These are phyloP conservation scores for Phanerochaete sordida DNA, from an alignment of 768 basidiomycete genomes.

Conservation along the genomic window DNA sequence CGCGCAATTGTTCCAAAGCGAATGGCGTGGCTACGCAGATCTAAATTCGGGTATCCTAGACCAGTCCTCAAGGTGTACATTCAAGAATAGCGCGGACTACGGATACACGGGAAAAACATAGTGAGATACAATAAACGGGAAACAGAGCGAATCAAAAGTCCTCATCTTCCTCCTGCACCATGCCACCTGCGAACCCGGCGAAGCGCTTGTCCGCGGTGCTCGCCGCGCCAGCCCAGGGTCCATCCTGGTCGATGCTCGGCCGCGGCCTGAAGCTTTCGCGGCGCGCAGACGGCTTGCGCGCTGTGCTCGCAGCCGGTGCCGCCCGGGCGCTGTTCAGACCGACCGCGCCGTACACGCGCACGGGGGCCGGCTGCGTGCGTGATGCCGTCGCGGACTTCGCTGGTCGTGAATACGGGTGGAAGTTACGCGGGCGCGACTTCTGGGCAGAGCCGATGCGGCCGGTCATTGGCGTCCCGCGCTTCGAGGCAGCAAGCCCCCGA, in stretches of 20 bases:
- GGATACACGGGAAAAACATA: neutral
- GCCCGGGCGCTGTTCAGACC: conserved; percentile 1
- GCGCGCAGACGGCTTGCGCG: conserved; percentile 44
- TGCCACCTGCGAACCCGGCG: conserved; percentile 26
- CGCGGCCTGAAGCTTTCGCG: conserved; percentile 85
- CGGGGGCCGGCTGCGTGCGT: conserved; percentile 14
- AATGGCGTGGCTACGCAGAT: neutral
- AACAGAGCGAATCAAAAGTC: conserved; percentile 17
- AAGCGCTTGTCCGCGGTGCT: conserved; percentile 17
- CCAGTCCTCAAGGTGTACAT: neutral
- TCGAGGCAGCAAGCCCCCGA: neutral
- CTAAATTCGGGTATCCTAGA: neutral
- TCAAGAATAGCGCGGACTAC: neutral
- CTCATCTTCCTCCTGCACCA: conserved; percentile 30
- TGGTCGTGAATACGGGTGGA: conserved; percentile 17
- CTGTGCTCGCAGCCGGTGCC: conserved; percentile 21
- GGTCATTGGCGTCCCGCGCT: neutral
- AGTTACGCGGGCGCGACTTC: conserved; percentile 24
- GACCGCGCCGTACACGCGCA: conserved; percentile 16
- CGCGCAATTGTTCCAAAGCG: neutral
- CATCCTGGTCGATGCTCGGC: conserved; percentile 57
- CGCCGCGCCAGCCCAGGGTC: conserved; percentile 11
- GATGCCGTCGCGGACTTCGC: conserved; percentile 13
- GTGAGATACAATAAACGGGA: neutral
- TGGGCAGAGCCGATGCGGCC: conserved; percentile 2